Evolutionary conservation across 2,329 filamentous ascomycete species (phyloP), one percentile per base, ranked within the genome.

Genomic region (Stagonosporopsis vannaccii): DNA sequence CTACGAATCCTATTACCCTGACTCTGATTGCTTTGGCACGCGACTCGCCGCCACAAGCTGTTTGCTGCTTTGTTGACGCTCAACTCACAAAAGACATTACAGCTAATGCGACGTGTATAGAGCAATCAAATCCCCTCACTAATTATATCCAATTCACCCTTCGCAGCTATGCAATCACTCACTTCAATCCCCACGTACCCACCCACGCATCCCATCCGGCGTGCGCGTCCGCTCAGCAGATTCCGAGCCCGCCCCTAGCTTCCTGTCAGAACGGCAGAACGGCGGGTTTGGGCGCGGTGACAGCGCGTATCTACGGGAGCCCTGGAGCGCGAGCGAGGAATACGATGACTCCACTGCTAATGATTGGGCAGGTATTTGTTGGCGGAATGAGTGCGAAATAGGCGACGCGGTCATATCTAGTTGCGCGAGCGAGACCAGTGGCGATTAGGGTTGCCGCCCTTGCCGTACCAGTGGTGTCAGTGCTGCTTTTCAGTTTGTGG

Each of bases 181-280:
- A 32, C 30, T 13, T 32, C 30, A 13, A 12, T 32, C 30, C n/a
- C 30, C 30, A n/a, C 30, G 15, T 15, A 32, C 8, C 35, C 7
- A 12, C 35, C 17, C 17, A 37, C 3, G 35, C 8, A 37, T 12
- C 19, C 35, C 30, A 37, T 37, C 35, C 19, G 17, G 35, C 6
- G 17, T 37, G n/a, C 8, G 35, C 20, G 22, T 51, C 40, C 32
- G 39, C 30, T 44, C 39, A 30, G 15, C 11, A 37, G 2, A 1
- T 23, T 8, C 13, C 19, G 6, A 15, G 28, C 22, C 32, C 36
- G 28, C 46, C 25, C 12, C 13, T 41, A 40, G 26, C 33, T 20
- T n/a, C 9, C 46, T 50, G 46, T 50, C 37, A 42, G n/a, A 9
- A 33, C 46, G 46, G 46, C 46, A 13, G 28, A 42, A 26, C 48